Evolutionary conservation across 2,329 filamentous ascomycete species (phyloP), one percentile per base, ranked within the genome.

Genomic region (Phyllosticta citribraziliensis): DNA sequence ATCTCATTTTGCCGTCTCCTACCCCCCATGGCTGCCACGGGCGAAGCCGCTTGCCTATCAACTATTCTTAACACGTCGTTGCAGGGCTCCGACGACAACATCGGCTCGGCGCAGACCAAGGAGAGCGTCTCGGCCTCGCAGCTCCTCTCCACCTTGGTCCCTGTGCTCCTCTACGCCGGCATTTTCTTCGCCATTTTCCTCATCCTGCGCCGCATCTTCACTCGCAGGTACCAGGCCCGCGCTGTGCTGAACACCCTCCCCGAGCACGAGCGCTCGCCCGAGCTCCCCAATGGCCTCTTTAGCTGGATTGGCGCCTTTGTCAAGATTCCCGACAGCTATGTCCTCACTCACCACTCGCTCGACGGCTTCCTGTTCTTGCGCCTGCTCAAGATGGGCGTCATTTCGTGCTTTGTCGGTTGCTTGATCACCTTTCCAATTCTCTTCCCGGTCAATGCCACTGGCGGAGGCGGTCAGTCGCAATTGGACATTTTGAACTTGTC

Each of bases 321-420:
- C 58, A 75, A 76, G 52, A 73, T 85, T 20, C 79, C 82, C 3
- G 92, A 97, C 71, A 85, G 86, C 51, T 91, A 89, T 69, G 84
- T 92, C 25, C 83, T 97, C 22, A 89, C 94, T 69, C 91, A 96
- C 76, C 90, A 93, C 72, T 95, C 91, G 0, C 83, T 99, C 64
- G 93, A 99, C 72, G 89, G 88, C 33, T 97, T 93, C 74, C 85
- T 97, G 57, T 91, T 95, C 72, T 80, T 97, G 27, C 90, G 93
- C 40, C 96, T 93, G 70, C 77, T 97, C 65, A 90, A 91, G 70
- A 58, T 62, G 61, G 56, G 33, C 10, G 53, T 62, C 33, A 59
- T 62, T 35, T 20, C 51, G 40, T 62, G 56, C 47, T 59, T 58
- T 27, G 87, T 94, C 59, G 78, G 87, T 27, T 84, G 87, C 60